A percentile compares a stretch with the other conserved stretches of the same genome.
These are phyloP conservation scores for Spatholobus suberectus DNA, from an alignment of 306 rosid genomes.

Conservation along the genomic window DNA sequence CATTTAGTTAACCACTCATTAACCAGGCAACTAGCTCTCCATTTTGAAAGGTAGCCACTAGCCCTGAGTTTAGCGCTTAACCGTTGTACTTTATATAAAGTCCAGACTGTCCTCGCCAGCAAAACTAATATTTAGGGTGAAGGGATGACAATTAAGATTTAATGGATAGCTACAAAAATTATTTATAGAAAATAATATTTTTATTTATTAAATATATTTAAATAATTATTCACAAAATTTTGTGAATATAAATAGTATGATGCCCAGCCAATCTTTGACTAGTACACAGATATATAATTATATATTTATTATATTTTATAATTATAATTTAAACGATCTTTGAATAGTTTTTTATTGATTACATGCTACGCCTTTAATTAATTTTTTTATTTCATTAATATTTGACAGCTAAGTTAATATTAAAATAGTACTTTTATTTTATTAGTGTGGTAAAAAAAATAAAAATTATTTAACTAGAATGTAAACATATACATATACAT, in stretches of 20 bases:
- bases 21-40: background rate
- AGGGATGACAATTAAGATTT: background rate
- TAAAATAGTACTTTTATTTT: too few species aligned
- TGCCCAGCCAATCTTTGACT: too few species aligned
- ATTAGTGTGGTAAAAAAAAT: background rate
- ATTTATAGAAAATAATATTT: background rate
- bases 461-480: too few species aligned
- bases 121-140: background rate
- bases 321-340: too few species aligned
- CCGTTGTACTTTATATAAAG: background rate
- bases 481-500: too few species aligned
- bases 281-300: too few species aligned
- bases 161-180: background rate
- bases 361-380: too few species aligned
- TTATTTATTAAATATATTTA: background rate
- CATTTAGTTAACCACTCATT: background rate
- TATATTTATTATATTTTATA: too few species aligned
- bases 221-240: background rate
- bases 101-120: conserved; percentile 8
- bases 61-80: background rate
- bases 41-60: background rate
- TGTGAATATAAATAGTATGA: background rate
- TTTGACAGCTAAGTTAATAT: too few species aligned
- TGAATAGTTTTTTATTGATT: too few species aligned
- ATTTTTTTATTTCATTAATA: too few species aligned